Evolutionary conservation across 2,329 filamentous ascomycete genomes (phyloP), one percentile per base, ranked within the genome.

Genomic region (Mycosphaerelloides madeirae): DNA sequence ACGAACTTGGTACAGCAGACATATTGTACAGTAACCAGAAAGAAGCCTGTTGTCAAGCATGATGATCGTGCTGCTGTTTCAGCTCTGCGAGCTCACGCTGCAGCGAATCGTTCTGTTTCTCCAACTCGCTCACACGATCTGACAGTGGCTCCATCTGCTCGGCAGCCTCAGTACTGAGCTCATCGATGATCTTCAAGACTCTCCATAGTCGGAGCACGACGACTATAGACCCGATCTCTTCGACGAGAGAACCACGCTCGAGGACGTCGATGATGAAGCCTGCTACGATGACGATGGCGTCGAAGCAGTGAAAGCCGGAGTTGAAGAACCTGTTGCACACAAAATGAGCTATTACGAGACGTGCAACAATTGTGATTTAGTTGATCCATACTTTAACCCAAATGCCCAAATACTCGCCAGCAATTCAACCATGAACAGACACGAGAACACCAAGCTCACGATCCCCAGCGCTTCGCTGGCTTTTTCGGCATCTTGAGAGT

Each of bases 141-240:
- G 78, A 69, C 31, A 84, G 64, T 8, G 72, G 71, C 49, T 81
- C 80, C 67, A 80, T 76, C 59, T 79, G 71, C 63, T 85, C 81
- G 29, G 77, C 67, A 1, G 80, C 80, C 7, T 79, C 80, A 6
- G 81, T 72, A 22, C 76, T 77, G 49, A 85, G 70, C 63, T 86
- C 83, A 57, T 86, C 80, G 6, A 84, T 77, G 40, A 85, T 83
- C 68, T 85, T 84, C 60, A 84, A 78, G 34, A 86, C 74, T 13
- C 83, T 74, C 78, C 81, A 85, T 3, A 86, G 68, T 41, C 83
- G 78, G 34, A 86, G 67, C 3, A 84, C 71, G 20, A 86, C 73
- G 38, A 86, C 74, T n/a, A 86, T 68, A 0, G 79, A 83, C 1
- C 76, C 80, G 36, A 83, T 78, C 57, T 84, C 78, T 62, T 82